Evolutionary conservation across 2,329 filamentous ascomycete species (phyloP).

Genomic region (Neoascochyta sp.): DNA sequence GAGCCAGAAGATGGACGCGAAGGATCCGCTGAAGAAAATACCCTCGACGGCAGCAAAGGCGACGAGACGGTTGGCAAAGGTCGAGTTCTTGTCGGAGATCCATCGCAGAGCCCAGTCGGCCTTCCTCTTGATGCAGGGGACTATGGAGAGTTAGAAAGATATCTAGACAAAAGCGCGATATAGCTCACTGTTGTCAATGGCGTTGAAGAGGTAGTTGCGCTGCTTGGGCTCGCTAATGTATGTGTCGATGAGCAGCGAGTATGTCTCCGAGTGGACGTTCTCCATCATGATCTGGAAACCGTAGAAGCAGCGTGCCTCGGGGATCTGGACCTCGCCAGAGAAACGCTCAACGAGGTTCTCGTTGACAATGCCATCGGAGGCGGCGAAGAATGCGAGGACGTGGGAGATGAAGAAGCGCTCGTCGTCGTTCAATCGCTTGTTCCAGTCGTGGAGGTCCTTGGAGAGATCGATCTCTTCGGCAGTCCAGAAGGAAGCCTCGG

Average conservation of each 20-base stretch:
- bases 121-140: slow-evolving; percentile 97
- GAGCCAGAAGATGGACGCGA: slow-evolving; percentile 99
- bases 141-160: slow-evolving; percentile 45
- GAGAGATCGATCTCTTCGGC: slow-evolving; percentile 99
- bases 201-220: slow-evolving; percentile 92
- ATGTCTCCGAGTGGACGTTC: slow-evolving; percentile 99
- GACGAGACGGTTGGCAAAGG: slow-evolving; percentile 91
- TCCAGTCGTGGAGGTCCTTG: slow-evolving; percentile 99
- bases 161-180: neutral
- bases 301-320: slow-evolving; percentile 98
- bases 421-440: slow-evolving; percentile 93
- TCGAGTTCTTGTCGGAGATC: slow-evolving; percentile 91
- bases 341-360: slow-evolving; percentile 99
- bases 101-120: slow-evolving; percentile 95
- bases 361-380: slow-evolving; percentile 98
- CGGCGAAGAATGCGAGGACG: slow-evolving; percentile 97
- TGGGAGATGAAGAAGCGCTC: slow-evolving; percentile 98
- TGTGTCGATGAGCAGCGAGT: slow-evolving; percentile 97
- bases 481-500: slow-evolving; percentile 99
- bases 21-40: slow-evolving; percentile 99
- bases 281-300: slow-evolving; percentile 99
- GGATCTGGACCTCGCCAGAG: slow-evolving; percentile 93
- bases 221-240: slow-evolving; percentile 98
- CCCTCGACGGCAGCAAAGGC: slow-evolving; percentile 97
- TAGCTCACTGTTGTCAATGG: slow-evolving; percentile 87